A percentile compares a stretch with the other conserved stretches of the same genome.
phyloP scores from a whole-genome alignment of 176 grass and related monocot genomes.

The Triticum turgidum region DNA sequence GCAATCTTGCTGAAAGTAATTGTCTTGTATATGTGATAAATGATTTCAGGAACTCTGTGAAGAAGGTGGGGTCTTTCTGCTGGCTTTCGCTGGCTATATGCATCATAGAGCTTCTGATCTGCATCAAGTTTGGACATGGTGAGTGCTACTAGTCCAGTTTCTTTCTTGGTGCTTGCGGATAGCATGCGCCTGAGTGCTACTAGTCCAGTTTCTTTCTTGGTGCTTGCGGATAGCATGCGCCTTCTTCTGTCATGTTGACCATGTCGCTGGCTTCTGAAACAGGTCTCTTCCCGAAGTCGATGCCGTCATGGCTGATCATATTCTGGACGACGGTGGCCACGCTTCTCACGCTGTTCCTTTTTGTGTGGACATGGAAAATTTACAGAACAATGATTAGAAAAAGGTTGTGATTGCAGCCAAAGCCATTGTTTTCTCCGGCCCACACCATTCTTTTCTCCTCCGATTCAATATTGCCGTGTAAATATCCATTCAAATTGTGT shows the following conservation, averaged over 20 bases:
- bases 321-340: slow-evolving; percentile 55
- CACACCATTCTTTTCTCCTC: slow-evolving; percentile 44
- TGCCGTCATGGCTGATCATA: slow-evolving; percentile 77
- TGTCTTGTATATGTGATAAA: background rate
- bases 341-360: slow-evolving; percentile 57
- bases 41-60: slow-evolving; percentile 78
- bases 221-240: background rate
- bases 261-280: background rate
- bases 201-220: background rate
- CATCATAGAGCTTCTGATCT: slow-evolving; percentile 95
- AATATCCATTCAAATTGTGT: slow-evolving; percentile 65
- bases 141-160: background rate
- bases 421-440: slow-evolving; percentile 1
- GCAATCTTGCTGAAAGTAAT: background rate
- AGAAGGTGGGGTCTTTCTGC: slow-evolving; percentile 97
- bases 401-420: slow-evolving; percentile 43
- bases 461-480: slow-evolving; percentile 63
- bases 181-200: background rate
- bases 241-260: background rate
- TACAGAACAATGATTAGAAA: slow-evolving; percentile 73
- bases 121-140: slow-evolving; percentile 95
- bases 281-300: slow-evolving; percentile 89
- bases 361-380: slow-evolving; percentile 81
- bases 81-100: slow-evolving; percentile 97
- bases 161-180: background rate